A percentile compares a stretch with the other conserved stretches of the same genome.
These are phyloP conservation scores for Candida broadrunensis DNA, from an alignment of 805 yeast species.

Conservation along the genomic window DNA sequence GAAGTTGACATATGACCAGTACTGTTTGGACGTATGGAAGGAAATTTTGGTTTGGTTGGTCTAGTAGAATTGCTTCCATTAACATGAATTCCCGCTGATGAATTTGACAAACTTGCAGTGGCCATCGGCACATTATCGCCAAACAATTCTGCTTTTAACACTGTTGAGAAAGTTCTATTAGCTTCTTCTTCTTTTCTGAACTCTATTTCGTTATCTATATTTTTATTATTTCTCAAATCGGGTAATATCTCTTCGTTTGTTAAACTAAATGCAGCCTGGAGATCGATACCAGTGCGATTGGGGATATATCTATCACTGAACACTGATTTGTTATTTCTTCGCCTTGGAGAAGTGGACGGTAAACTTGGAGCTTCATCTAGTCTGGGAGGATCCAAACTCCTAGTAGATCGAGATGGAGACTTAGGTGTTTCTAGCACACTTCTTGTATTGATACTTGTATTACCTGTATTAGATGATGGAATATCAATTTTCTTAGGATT, in stretches of 20 bases:
- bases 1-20: conserved; percentile 1
- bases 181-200: conserved; percentile 75
- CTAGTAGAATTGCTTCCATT: conserved; percentile 1
- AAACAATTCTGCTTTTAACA: conserved; percentile 84
- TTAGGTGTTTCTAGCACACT: conserved; percentile 34
- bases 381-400: conserved; percentile 35
- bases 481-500: not conserved
- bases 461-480: not conserved
- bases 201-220: conserved; percentile 60
- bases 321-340: conserved; percentile 44
- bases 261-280: conserved; percentile 79
- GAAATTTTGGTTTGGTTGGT: not conserved
- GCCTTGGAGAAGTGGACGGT: conserved; percentile 36
- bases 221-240: conserved; percentile 21
- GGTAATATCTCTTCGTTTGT: conserved; percentile 44
- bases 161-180: conserved; percentile 79
- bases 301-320: conserved; percentile 90
- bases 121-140: conserved; percentile 76
- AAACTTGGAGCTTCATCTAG: conserved; percentile 22
- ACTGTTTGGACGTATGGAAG: conserved; percentile 1
- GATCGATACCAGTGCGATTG: conserved; percentile 76
- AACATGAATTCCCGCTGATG: conserved; percentile 9
- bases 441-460: conserved; percentile 3
- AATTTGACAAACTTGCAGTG: conserved; percentile 29
- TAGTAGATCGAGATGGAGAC: conserved; percentile 42